phyloP scores from a whole-genome alignment of 1,284 basidiomycete species.

The Inonotus obliquus region DNA sequence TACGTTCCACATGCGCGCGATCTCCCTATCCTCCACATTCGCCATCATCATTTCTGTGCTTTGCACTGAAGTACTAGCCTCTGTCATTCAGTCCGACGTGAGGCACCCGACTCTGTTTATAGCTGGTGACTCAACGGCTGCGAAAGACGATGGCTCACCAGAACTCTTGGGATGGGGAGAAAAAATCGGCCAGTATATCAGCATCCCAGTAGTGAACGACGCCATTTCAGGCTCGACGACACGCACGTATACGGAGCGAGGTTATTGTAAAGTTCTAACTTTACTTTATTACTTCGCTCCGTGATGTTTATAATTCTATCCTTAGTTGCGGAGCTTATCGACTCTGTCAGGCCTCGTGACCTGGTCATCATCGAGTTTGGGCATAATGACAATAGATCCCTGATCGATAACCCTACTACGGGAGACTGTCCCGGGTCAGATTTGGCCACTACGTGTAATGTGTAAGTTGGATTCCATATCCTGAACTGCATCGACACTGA shows the following conservation, averaged over 20 bases:
- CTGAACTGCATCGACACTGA: background rate
- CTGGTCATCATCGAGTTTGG: constrained; percentile 44
- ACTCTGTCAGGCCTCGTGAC: constrained; percentile 27
- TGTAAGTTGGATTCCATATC: background rate
- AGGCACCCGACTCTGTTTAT: constrained; percentile 35
- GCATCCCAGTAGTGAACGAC: constrained; percentile 39
- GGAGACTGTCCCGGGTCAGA: constrained; percentile 23
- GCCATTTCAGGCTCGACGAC: constrained; percentile 43
- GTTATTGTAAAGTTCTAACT: constrained; percentile 26
- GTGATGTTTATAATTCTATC: no score
- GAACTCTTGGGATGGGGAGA: constrained; percentile 40
- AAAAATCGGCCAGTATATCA: constrained; percentile 38
- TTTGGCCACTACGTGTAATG: constrained; percentile 28
- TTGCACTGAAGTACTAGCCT: background rate
- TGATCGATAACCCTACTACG: constrained; percentile 25
- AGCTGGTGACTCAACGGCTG: constrained; percentile 40
- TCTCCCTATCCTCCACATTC: background rate
- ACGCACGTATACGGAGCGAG: constrained; percentile 43
- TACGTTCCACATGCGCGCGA: no score
- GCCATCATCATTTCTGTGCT: background rate
- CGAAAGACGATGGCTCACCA: constrained; percentile 24
- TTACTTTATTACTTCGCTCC: background rate
- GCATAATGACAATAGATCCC: constrained; percentile 37
- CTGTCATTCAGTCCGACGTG: background rate
- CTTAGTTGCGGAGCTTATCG: constrained; percentile 29